phyloP scores from a whole-genome alignment of 2,329 filamentous ascomycete species.

The Colletotrichum spinosum region DNA sequence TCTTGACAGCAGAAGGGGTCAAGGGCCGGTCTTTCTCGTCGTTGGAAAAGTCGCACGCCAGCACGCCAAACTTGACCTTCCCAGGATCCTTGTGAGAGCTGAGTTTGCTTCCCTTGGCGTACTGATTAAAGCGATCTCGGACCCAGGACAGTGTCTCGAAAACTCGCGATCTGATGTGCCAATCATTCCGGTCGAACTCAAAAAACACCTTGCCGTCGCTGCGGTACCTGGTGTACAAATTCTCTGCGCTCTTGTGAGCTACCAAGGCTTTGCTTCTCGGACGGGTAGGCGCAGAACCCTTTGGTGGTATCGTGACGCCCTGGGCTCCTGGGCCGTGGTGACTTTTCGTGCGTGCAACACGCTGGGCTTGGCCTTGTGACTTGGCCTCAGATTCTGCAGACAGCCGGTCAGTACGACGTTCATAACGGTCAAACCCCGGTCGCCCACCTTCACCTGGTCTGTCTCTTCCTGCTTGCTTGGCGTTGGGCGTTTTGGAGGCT shows the following conservation, averaged over 20 bases:
- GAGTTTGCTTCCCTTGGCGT: conserved; percentile 49
- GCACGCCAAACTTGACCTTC: conserved; percentile 53
- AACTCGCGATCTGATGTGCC: conserved; percentile 51
- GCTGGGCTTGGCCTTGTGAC: no score
- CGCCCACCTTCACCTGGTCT: neutral
- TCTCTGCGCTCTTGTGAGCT: neutral
- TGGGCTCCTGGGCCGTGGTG: no score
- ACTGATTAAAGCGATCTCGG: conserved; percentile 49
- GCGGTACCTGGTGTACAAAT: conserved; percentile 36
- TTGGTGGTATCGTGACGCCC: no score
- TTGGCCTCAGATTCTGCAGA: no score
- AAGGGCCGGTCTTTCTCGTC: neutral
- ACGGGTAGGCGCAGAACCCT: no score
- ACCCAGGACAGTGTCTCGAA: conserved; percentile 53
- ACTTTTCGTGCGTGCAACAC: no score
- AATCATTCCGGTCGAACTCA: conserved; percentile 48
- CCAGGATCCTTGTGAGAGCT: conserved; percentile 48
- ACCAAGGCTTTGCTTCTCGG: neutral
- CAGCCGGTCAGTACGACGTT: no score
- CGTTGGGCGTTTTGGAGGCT: neutral
- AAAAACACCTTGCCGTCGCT: conserved; percentile 45
- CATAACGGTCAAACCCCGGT: no score
- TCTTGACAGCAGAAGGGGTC: neutral
- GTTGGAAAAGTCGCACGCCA: conserved; percentile 51
- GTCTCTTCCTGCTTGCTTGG: neutral